A percentile compares a stretch with the other conserved stretches of the same genome.
These are phyloP conservation scores for Trifolium repens DNA, from an alignment of 306 rosid species.

Conservation along the genomic window DNA sequence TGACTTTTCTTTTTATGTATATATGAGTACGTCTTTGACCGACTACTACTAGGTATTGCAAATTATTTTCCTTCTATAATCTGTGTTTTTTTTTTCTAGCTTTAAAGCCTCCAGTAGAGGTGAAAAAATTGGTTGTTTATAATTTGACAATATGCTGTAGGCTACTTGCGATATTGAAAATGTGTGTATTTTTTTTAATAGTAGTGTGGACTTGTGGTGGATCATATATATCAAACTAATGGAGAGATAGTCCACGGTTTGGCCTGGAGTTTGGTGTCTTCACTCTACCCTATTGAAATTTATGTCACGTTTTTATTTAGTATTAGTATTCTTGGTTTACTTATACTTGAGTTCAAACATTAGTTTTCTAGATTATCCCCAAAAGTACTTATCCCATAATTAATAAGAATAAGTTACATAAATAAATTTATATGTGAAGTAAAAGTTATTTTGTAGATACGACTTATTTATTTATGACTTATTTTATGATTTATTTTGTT, in stretches of 20 bases:
- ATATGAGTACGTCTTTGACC: background rate
- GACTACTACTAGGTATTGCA: background rate
- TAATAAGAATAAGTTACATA: no score
- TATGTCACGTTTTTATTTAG: background rate
- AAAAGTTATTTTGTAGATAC: background rate
- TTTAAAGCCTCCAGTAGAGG: background rate
- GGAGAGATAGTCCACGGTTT: constrained; percentile 1
- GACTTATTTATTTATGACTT: no score
- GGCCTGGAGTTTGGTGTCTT: background rate
- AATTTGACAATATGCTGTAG: background rate
- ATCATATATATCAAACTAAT: background rate
- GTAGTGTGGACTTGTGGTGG: background rate
- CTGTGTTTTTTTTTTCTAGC: background rate
- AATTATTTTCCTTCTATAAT: background rate
- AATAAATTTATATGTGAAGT: no score
- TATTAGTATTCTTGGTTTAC: background rate
- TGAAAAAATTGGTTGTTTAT: background rate
- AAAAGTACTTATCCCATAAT: no score
- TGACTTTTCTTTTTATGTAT: no score
- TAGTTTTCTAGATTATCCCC: no score
- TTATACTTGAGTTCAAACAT: background rate
- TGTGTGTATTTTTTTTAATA: background rate
- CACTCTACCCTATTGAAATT: background rate
- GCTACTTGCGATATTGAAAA: background rate
- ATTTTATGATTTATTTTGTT: no score